These are phyloP conservation scores for Saitozyma podzolica DNA, from an alignment of 768 basidiomycete species.

Conservation along the genomic window DNA sequence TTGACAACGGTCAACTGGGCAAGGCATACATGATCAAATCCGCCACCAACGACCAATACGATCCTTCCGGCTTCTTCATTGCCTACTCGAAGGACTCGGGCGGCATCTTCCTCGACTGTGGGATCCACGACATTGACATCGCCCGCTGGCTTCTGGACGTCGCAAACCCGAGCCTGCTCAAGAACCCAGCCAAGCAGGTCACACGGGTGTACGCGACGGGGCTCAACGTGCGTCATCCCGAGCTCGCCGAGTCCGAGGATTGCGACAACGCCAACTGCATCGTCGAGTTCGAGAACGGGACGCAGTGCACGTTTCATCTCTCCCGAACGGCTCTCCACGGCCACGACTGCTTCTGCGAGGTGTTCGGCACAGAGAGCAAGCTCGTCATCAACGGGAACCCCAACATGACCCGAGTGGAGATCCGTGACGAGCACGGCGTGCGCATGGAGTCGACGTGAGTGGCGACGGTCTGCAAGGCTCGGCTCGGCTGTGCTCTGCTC, in stretches of 20 bases:
- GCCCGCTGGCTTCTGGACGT: constrained; percentile 23
- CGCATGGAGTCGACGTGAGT: constrained; percentile 30
- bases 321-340: constrained; percentile 24
- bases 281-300: constrained; percentile 25
- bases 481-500: too few relatives aligned
- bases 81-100: constrained; percentile 22
- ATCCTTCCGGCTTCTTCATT: constrained; percentile 31
- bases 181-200: constrained; percentile 21
- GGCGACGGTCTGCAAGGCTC: background rate
- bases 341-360: constrained; percentile 27
- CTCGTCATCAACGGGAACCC: constrained; percentile 31
- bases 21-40: constrained; percentile 25
- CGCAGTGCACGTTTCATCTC: constrained; percentile 14
- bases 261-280: constrained; percentile 26
- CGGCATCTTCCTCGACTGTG: constrained; percentile 27
- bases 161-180: constrained; percentile 1
- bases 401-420: constrained; percentile 18
- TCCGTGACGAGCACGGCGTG: constrained; percentile 28
- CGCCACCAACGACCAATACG: constrained; percentile 25
- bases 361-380: constrained; percentile 25
- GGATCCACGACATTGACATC: constrained; percentile 32
- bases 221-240: constrained; percentile 22
- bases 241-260: constrained; percentile 20
- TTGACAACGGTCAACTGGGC: constrained; percentile 19
- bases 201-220: constrained; percentile 23